These are phyloP conservation scores for Pseudophaeomoniella oleicola DNA, from an alignment of 2,329 filamentous ascomycete species.

Conservation along the genomic window DNA sequence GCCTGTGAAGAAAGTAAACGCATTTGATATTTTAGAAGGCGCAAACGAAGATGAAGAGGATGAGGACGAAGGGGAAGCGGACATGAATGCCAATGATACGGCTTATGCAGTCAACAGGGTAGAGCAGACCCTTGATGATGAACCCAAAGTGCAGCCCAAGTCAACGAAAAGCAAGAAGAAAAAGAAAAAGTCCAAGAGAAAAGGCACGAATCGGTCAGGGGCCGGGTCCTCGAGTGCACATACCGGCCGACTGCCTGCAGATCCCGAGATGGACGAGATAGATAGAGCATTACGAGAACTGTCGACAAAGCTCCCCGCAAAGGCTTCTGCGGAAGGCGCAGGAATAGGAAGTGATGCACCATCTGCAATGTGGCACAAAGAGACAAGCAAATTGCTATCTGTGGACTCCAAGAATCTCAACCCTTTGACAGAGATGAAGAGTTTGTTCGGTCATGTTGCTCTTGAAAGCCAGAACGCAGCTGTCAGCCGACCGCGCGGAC, in stretches of 20 bases:
- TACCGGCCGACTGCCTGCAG: constrained; percentile 7
- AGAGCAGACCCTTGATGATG: constrained; percentile 6
- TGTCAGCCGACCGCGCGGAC: constrained; percentile 37
- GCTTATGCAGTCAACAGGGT: constrained; percentile 9
- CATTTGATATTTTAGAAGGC: constrained; percentile 39
- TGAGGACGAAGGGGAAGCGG: constrained; percentile 19
- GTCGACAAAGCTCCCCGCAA: constrained; percentile 25
- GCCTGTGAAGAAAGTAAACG: constrained; percentile 30
- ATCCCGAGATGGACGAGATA: constrained; percentile 44
- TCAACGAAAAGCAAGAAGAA: constrained; percentile 39
- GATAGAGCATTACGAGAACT: constrained; percentile 49
- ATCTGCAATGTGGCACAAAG: constrained; percentile 21
- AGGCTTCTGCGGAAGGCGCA: constrained; percentile 9
- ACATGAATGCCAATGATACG: constrained; percentile 15
- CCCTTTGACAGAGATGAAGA: constrained; percentile 80
- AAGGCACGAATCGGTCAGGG: constrained; percentile 20
- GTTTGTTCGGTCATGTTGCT: constrained; percentile 52
- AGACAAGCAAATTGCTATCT: constrained; percentile 40
- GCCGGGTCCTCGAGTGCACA: constrained; percentile 3
- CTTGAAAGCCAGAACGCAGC: constrained; percentile 35
- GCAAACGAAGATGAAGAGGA: constrained; percentile 25
- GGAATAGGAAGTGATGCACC: constrained; percentile 3
- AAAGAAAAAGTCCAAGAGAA: constrained; percentile 46
- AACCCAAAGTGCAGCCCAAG: constrained; percentile 11
- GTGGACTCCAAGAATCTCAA: constrained; percentile 64